Conservation (phyloP, 2,329 filamentous ascomycete genomes). For the Nigrospora oryzae region DNA sequence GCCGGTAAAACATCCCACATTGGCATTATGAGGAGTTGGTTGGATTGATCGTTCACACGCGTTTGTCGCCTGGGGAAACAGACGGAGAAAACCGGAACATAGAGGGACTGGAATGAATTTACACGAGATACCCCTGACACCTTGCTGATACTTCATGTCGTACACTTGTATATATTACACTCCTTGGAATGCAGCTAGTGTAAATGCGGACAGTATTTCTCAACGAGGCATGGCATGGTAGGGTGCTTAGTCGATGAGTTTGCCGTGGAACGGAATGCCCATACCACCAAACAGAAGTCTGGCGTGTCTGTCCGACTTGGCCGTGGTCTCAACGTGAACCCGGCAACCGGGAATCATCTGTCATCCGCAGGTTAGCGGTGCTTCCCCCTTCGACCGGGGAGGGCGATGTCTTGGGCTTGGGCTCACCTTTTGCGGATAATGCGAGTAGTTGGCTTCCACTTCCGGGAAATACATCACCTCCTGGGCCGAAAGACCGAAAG, state of each 20-base stretch:
- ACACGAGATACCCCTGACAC: neutral
- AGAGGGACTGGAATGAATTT: neutral
- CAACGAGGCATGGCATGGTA: conserved; percentile 11
- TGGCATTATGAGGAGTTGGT: too few species aligned
- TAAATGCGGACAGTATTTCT: conserved; percentile 8
- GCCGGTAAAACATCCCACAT: too few species aligned
- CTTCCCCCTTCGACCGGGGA: conserved; percentile 2
- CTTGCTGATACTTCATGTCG: neutral
- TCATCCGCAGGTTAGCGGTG: conserved; percentile 41
- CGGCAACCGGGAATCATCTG: conserved; percentile 77
- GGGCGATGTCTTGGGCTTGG: conserved; percentile 39
- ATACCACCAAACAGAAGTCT: conserved; percentile 64
- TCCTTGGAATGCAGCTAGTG: conserved; percentile 3
- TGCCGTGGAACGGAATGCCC: conserved; percentile 77
- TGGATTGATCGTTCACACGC: too few species aligned
- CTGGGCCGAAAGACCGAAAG: conserved; percentile 69
- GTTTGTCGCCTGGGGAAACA: too few species aligned
- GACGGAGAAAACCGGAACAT: too few species aligned
- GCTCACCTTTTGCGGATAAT: conserved; percentile 5
- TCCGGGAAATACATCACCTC: conserved; percentile 83
- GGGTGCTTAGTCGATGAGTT: conserved; percentile 35
- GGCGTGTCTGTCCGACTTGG: conserved; percentile 77
- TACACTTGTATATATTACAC: conserved; percentile 17
- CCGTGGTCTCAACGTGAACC: conserved; percentile 76
- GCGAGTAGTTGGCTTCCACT: conserved; percentile 89